Conservation (phyloP, 2,329 filamentous ascomycete species). For the Cladosporium sp. region DNA sequence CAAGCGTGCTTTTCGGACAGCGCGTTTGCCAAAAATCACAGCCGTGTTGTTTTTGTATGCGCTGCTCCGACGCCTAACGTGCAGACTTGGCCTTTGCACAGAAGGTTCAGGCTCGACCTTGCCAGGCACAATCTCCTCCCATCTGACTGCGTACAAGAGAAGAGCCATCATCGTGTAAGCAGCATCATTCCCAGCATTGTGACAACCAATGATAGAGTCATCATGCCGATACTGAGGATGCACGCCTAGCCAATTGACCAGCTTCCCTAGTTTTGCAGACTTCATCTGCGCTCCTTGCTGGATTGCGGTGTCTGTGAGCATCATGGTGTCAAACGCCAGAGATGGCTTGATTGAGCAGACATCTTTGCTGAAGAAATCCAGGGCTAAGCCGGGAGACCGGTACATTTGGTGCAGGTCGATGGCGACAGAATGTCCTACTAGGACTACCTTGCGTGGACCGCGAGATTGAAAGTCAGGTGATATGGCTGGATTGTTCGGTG, state of each 20-base stretch:
- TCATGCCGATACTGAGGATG: slow-evolving; percentile 36
- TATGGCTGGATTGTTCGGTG: slow-evolving; percentile 15
- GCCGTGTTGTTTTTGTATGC: background rate
- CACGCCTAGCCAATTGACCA: slow-evolving; percentile 60
- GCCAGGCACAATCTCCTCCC: slow-evolving; percentile 1
- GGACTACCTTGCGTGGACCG: slow-evolving; percentile 53
- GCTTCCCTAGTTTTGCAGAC: slow-evolving; percentile 55
- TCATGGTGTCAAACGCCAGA: slow-evolving; percentile 48
- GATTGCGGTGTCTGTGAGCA: slow-evolving; percentile 12
- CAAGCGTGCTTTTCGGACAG: background rate
- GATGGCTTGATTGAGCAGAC: slow-evolving; percentile 18
- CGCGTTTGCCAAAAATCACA: background rate
- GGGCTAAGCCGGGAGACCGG: slow-evolving; percentile 35
- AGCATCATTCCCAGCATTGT: slow-evolving; percentile 31
- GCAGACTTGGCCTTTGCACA: background rate
- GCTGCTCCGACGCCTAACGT: too few relatives aligned
- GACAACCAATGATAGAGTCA: slow-evolving; percentile 43
- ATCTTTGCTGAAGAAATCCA: slow-evolving; percentile 27
- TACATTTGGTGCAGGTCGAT: slow-evolving; percentile 63
- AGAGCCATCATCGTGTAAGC: slow-evolving; percentile 28
- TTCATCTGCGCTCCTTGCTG: slow-evolving; percentile 12
- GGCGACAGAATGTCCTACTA: slow-evolving; percentile 54
- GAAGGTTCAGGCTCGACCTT: background rate
- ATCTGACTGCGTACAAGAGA: slow-evolving; percentile 20
- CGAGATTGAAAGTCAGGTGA: background rate